phyloP scores from a whole-genome alignment of 2,329 filamentous ascomycete genomes.

The Proliferodiscus dingleyae region DNA sequence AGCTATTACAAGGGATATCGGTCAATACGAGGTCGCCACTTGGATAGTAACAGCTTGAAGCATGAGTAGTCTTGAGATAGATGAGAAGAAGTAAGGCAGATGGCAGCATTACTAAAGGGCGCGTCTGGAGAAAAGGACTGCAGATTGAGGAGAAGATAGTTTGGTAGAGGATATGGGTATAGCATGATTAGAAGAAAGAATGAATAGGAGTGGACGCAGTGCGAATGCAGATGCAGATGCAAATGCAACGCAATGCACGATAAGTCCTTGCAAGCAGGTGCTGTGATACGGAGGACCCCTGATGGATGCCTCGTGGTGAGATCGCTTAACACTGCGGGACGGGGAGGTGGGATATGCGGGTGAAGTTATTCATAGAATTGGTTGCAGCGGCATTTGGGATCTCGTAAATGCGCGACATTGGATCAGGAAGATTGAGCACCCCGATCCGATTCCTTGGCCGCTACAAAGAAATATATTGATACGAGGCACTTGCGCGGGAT shows the following conservation, averaged over 20 bases:
- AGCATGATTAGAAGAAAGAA: neutral
- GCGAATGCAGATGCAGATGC: neutral
- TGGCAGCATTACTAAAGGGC: neutral
- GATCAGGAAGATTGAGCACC: neutral
- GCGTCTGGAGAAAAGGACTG: neutral
- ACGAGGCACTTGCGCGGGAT: neutral
- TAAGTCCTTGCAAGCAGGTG: neutral
- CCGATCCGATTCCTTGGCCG: neutral
- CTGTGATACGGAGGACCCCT: neutral
- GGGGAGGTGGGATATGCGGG: neutral
- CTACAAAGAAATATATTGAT: neutral
- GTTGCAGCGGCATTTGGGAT: neutral
- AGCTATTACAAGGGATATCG: neutral
- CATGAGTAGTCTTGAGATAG: neutral
- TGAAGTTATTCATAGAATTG: neutral
- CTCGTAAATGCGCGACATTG: neutral
- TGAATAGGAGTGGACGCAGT: neutral
- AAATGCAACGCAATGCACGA: neutral
- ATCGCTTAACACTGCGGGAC: neutral
- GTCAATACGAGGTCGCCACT: neutral
- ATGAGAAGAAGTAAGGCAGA: neutral
- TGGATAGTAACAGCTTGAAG: neutral
- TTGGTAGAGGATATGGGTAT: neutral
- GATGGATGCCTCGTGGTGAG: neutral
- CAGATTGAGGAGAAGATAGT: neutral